A percentile compares a stretch with the other conserved stretches of the same genome.
These are phyloP conservation scores for Dipodascus albidus DNA, from an alignment of 805 yeast genomes.

Conservation along the genomic window DNA sequence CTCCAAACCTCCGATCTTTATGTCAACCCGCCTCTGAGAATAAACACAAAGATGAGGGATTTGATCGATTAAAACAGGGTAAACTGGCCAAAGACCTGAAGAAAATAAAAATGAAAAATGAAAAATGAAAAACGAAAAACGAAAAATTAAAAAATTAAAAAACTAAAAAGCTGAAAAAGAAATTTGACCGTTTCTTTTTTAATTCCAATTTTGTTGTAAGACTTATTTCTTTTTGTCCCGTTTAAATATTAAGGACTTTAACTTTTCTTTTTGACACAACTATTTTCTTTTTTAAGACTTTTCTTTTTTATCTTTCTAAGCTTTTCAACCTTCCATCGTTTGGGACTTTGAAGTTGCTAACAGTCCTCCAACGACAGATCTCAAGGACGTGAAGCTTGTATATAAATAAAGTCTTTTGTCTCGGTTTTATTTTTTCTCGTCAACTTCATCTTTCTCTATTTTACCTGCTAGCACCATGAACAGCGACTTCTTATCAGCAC, in stretches of 20 bases:
- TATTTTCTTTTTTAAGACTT: neutral
- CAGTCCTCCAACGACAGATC: too few species aligned
- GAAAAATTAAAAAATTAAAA: too few species aligned
- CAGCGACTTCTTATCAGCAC: slow-evolving; percentile 1
- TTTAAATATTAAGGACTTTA: too few species aligned
- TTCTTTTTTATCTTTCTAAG: too few species aligned
- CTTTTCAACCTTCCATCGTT: neutral
- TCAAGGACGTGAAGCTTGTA: too few species aligned
- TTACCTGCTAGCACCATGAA: neutral
- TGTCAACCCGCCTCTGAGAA: neutral
- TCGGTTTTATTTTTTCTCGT: neutral
- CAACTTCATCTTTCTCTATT: neutral
- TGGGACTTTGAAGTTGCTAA: neutral
- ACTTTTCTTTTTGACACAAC: neutral
- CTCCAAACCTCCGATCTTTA: neutral
- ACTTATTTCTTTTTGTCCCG: neutral
- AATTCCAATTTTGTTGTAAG: neutral
- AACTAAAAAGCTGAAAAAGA: too few species aligned
- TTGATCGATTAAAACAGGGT: too few species aligned
- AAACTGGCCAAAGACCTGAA: too few species aligned
- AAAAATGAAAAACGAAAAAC: too few species aligned
- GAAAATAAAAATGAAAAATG: too few species aligned
- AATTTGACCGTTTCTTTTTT: too few species aligned
- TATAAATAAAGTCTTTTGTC: neutral
- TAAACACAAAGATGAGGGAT: neutral